A percentile compares a stretch with the other conserved stretches of the same genome.
Conservation (phyloP, 108 stramenopile genomes). For the Mediolabrus comicus region DNA sequence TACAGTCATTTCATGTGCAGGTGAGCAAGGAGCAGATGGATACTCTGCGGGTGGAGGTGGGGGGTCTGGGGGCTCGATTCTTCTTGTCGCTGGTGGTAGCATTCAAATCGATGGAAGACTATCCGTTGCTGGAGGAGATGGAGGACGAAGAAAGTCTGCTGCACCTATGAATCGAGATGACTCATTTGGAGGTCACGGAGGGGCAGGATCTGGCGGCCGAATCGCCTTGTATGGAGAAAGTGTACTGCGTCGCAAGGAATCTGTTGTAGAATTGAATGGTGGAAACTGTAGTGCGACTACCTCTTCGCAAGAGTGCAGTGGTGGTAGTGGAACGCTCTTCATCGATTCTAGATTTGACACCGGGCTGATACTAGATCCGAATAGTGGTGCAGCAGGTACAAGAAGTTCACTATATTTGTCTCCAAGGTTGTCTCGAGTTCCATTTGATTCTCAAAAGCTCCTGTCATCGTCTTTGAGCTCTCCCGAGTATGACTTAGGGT, state of each 20-base stretch:
- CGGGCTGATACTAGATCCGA: slow-evolving; percentile 25
- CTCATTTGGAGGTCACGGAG: slow-evolving; percentile 48
- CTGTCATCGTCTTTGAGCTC: slow-evolving; percentile 26
- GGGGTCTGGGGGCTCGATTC: slow-evolving; percentile 63
- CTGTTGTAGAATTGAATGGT: slow-evolving; percentile 13
- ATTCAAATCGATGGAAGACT: slow-evolving; percentile 50
- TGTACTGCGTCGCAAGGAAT: slow-evolving; percentile 27
- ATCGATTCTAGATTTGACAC: slow-evolving; percentile 18
- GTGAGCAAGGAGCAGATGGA: slow-evolving; percentile 55
- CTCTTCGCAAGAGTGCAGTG: slow-evolving; percentile 17
- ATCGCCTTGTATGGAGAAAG: slow-evolving; percentile 69
- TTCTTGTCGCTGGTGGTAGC: slow-evolving; percentile 68
- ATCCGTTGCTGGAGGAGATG: slow-evolving; percentile 62
- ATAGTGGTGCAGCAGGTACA: slow-evolving; percentile 37
- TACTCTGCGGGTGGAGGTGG: slow-evolving; percentile 77
- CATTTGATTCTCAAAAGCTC: slow-evolving; percentile 12
- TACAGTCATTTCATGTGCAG: slow-evolving; percentile 56
- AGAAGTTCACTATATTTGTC: slow-evolving; percentile 31
- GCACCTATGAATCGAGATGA: not conserved
- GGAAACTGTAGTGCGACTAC: slow-evolving; percentile 18
- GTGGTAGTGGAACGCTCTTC: slow-evolving; percentile 29
- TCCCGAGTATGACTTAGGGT: slow-evolving; percentile 39
- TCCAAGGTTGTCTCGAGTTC: slow-evolving; percentile 10
- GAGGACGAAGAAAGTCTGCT: slow-evolving; percentile 46
- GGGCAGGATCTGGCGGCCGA: slow-evolving; percentile 78